Evolutionary conservation across 169 alveolate genomes (phyloP), one percentile per base, ranked within the genome.

Genomic region (Hammondia hammondi): DNA sequence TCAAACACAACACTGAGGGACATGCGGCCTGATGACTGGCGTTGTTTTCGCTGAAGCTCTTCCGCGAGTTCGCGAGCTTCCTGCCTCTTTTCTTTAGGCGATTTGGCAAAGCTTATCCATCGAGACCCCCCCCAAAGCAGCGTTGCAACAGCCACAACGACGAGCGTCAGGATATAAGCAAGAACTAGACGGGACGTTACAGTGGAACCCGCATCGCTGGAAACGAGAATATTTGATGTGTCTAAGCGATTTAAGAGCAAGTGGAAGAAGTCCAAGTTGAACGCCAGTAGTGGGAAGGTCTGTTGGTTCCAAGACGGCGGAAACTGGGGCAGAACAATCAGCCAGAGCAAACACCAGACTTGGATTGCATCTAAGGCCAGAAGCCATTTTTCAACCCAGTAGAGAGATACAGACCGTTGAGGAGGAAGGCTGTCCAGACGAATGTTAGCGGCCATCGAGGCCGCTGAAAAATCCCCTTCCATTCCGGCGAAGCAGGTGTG

Each of bases 331-430:
- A 29, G 43, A 27, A 82, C 61, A 12, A 82, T 82, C 52, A 82
- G 57, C 90, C 90, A 82, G 32, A 82, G 43, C 43, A 82, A 27
- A 70, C 90, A 45, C 90, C 90, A 82, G 24, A 82, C 70, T 14
- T 82, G 90, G 57, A 35, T 0, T 6, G 43, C 57, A 48, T 82
- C 90, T 17, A 82, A 43, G 32, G 70, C 70, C 70, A 82, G 70
- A 45, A 82, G 70, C 90, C 90, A 82, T n/a, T 82, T 82, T 21
- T 82, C 90, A 10, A 82, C 90, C 90, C 90, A 82, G 70, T 82
- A 82, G 52, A 82, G 90, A 12, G 71, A 43, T 0, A 82, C 90
- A n/a, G 90, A 82, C 24, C 90, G 90, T 70, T 82, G 90, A 4
- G 90, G 70, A 7, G 90, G 90, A 19, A 82, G 48, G 5, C 46